Conservation (phyloP, 352 stramenopile species). For the Phytophthora fragariaefolia region DNA sequence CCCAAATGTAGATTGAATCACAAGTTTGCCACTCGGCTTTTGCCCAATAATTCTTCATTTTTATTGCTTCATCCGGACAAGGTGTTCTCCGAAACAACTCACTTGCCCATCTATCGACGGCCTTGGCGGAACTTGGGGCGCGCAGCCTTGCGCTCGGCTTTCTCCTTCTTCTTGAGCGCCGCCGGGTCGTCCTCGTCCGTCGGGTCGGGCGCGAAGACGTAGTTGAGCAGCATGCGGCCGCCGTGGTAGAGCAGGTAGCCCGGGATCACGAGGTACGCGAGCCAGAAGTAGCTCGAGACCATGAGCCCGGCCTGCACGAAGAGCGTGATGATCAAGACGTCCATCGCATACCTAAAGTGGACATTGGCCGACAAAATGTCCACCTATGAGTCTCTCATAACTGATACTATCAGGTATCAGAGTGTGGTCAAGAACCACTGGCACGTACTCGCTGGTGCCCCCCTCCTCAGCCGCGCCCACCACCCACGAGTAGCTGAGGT, state of each 20-base stretch:
- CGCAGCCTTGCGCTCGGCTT: conserved; percentile 68
- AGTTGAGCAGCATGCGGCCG: conserved; percentile 78
- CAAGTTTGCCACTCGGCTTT: not conserved
- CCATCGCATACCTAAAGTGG: conserved; percentile 76
- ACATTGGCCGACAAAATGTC: conserved; percentile 1
- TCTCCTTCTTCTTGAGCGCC: conserved; percentile 77
- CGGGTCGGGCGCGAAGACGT: conserved; percentile 77
- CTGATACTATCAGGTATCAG: conserved; percentile 20
- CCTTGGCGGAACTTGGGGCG: conserved; percentile 53
- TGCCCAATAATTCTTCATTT: not conserved
- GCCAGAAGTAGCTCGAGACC: conserved; percentile 90
- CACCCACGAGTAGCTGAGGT: conserved; percentile 85
- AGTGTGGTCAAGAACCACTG: conserved; percentile 7
- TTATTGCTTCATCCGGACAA: not conserved
- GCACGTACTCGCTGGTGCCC: conserved; percentile 74
- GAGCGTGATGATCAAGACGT: conserved; percentile 84
- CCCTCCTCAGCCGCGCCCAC: conserved; percentile 80
- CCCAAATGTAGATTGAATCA: conserved; percentile 24
- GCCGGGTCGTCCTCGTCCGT: conserved; percentile 62
- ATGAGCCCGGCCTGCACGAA: conserved; percentile 79
- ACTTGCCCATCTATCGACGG: conserved; percentile 42
- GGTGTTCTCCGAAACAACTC: not conserved
- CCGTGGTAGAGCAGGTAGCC: conserved; percentile 85
- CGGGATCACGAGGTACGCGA: conserved; percentile 83
- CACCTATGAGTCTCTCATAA: conserved; percentile 26